Evolutionary conservation across 305 asterid genomes (phyloP).

Genomic region (Fraxinus sp.): DNA sequence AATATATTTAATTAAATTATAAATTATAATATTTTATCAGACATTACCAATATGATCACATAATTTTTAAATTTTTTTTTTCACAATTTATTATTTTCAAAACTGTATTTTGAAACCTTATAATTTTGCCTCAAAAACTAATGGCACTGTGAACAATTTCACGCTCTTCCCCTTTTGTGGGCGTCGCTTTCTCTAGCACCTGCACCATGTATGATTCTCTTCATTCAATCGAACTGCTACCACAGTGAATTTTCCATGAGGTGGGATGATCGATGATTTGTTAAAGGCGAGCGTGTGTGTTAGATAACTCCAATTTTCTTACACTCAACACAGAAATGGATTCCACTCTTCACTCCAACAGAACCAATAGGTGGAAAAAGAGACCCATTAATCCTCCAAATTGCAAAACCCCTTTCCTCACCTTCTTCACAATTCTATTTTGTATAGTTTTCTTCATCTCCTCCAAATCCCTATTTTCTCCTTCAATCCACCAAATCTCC

Average conservation of each 20-base stretch:
- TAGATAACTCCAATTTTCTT: neutral
- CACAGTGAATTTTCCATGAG: neutral
- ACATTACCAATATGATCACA: neutral
- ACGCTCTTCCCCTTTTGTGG: neutral
- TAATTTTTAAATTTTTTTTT: neutral
- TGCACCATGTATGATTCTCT: neutral
- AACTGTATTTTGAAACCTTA: neutral
- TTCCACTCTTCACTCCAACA: slow-evolving; percentile 22
- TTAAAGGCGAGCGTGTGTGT: neutral
- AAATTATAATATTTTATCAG: neutral
- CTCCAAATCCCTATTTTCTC: slow-evolving; percentile 40
- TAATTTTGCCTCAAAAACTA: neutral
- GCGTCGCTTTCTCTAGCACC: neutral
- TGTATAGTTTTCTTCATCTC: slow-evolving; percentile 42
- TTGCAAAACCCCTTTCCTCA: slow-evolving; percentile 32
- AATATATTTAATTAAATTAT: no score
- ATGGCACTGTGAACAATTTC: neutral
- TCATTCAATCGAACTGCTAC: neutral
- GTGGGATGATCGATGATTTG: neutral
- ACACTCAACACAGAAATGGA: slow-evolving; percentile 25
- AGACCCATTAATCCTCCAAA: slow-evolving; percentile 21
- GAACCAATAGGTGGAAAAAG: slow-evolving; percentile 37
- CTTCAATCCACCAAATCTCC: slow-evolving; percentile 39
- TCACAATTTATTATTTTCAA: neutral
- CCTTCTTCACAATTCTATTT: slow-evolving; percentile 18